Evolutionary conservation across 768 basidiomycete genomes (phyloP), one percentile per base, ranked within the genome.

Genomic region (Naganishia vaughanmartiniae): DNA sequence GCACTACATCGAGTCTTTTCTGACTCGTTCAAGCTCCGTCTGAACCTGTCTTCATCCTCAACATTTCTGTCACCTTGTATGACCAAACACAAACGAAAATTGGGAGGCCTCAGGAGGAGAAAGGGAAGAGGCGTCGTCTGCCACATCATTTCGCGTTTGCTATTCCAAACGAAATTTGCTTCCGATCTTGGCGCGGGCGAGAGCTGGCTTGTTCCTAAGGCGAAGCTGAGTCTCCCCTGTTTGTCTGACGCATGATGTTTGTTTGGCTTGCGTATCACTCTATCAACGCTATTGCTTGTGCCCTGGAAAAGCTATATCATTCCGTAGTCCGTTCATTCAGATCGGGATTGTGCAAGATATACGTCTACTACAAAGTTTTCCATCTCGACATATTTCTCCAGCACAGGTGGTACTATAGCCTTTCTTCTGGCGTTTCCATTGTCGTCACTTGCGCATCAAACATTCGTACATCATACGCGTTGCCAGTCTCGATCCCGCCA

Each of bases 251-350:
- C 24, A 46, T 42, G 45, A 15, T 51, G 48, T n/a, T 42, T 60
- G 57, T 60, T 63, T 63, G 60, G 60, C 60, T 63, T 63, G 60
- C 60, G 60, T 63, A 45, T 63, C 24, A 63, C 7, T 10, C 7
- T 11, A 26, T 4, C 30, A 24, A 63, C 7, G 4, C 7, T 11
- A 26, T 4, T 45, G 39, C 60, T 42, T 26, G 39, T 1, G 21
- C 19, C 60, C 31, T 36, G 57, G 57, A 24, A n/a, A 46, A 63
- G 60, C 60, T 46, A 42, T 51, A 42, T 51, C 48, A n/a, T n/a
- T 4, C 4, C 2, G n/a, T 24, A n/a, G 7, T n/a, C 24, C 48
- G 48, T n/a, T 4, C 12, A 51, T n/a, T 51, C 24, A 24, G 21
- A 51, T 51, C 48, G 21, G 48, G 17, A 3, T 26, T 24, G 21